phyloP scores from a whole-genome alignment of 2,329 filamentous ascomycete genomes.

The Sporothrix brasiliensis region DNA sequence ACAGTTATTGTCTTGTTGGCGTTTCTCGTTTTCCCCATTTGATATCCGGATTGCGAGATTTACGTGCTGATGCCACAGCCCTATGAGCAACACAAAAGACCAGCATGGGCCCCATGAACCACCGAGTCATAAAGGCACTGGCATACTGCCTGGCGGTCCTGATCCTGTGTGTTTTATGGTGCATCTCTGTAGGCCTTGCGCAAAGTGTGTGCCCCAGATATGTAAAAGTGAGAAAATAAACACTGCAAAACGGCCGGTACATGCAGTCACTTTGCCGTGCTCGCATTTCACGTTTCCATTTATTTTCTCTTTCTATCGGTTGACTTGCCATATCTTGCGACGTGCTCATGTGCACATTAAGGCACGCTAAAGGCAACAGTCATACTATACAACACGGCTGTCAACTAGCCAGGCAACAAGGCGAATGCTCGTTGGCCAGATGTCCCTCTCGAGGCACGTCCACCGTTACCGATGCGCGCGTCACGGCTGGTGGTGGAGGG shows the following conservation, averaged over 20 bases:
- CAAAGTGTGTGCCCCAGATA: not conserved
- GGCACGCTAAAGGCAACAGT: not conserved
- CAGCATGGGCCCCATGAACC: not conserved
- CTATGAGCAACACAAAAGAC: not conserved
- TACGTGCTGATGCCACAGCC: slow-evolving; percentile 17
- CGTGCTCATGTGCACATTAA: not conserved
- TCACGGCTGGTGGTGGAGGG: slow-evolving; percentile 5
- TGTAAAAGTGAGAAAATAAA: not conserved
- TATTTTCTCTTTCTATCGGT: not conserved
- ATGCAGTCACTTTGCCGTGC: not conserved
- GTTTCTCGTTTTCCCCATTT: not conserved
- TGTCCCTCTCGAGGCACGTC: not conserved
- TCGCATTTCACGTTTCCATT: not conserved
- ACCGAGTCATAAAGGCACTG: not conserved
- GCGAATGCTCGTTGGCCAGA: not conserved
- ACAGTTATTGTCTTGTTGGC: not conserved
- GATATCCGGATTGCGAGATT: not conserved
- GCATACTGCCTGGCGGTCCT: not conserved
- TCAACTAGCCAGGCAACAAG: slow-evolving; percentile 21
- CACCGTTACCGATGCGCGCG: not conserved
- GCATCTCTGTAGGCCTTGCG: not conserved
- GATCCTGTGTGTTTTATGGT: not conserved
- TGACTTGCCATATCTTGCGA: not conserved
- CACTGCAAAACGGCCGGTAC: not conserved
- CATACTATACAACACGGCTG: not conserved